A percentile compares a stretch with the other conserved stretches of the same genome.
phyloP scores from a whole-genome alignment of 805 yeast species.

The Cyberlindnera veronae region DNA sequence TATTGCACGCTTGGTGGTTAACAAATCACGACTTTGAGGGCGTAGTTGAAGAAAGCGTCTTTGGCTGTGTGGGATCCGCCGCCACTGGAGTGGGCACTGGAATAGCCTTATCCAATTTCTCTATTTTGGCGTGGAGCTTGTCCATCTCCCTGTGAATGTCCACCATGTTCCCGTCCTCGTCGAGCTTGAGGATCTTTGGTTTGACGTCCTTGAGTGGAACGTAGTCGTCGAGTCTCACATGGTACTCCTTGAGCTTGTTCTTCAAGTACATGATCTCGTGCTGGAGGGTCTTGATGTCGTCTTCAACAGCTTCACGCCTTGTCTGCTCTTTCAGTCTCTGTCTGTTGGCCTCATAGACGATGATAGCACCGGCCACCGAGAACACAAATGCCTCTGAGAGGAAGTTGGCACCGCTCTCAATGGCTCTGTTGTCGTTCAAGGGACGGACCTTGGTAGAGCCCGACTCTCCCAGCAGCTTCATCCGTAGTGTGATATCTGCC shows the following conservation, averaged over 20 bases:
- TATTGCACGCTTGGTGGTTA: too few species aligned
- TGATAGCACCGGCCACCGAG: slow-evolving; percentile 73
- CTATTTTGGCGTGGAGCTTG: slow-evolving; percentile 10
- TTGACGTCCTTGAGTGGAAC: slow-evolving; percentile 43
- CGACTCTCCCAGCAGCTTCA: slow-evolving; percentile 41
- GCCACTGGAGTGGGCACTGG: not conserved
- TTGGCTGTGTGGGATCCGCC: not conserved
- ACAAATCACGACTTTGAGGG: too few species aligned
- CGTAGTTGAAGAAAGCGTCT: not conserved
- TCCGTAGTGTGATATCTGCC: slow-evolving; percentile 59
- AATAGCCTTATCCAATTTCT: slow-evolving; percentile 5
- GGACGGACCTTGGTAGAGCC: slow-evolving; percentile 57
- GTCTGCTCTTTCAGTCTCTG: slow-evolving; percentile 59
- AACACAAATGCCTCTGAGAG: slow-evolving; percentile 76
- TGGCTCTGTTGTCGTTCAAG: slow-evolving; percentile 75
- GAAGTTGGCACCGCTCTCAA: slow-evolving; percentile 78
- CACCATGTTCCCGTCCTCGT: slow-evolving; percentile 21
- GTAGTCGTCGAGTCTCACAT: slow-evolving; percentile 45
- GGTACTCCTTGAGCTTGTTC: slow-evolving; percentile 41
- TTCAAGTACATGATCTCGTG: slow-evolving; percentile 62
- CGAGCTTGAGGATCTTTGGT: slow-evolving; percentile 43
- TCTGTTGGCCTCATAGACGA: slow-evolving; percentile 67
- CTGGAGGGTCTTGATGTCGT: slow-evolving; percentile 67
- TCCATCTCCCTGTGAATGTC: slow-evolving; percentile 10
- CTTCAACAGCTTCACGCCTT: slow-evolving; percentile 64